Evolutionary conservation across 2,329 filamentous ascomycete genomes (phyloP), one percentile per base, ranked within the genome.

Genomic region (Nemania diffusa): DNA sequence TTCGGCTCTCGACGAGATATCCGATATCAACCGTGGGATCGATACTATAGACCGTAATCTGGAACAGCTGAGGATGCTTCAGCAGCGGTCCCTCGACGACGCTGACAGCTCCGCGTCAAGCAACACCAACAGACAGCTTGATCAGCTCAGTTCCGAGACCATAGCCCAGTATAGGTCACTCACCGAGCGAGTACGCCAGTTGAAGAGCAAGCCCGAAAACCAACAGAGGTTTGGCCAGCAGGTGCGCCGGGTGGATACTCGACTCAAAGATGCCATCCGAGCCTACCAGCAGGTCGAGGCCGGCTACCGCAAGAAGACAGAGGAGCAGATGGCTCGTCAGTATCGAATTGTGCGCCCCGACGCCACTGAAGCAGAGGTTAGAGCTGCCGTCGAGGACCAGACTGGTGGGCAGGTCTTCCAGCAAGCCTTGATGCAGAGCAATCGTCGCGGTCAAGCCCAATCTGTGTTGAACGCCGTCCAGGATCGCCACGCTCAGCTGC

Each of bases 291-390:
- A 89, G 71, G 85, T 93, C 62, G 94, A 98, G 80, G 88, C 88
- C 1, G 86, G 90, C 24, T 97, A 94, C 85, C 88, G 91, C 77
- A 91, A 92, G 80, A 90, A 91, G 73, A 89, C 93, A 34, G 87
- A 92, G 78, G 91, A 93, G 57, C 93, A 97, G 80, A 92, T 97
- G 82, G 91, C 90, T 72, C 88, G 96, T 62, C 94, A 97, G 79
- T 97, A 97, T 81, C 88, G 92, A 66, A 97, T 98, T 77, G 94
- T 96, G 62, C 88, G 90, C 71, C 92, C 94, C 24, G 90, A 97
- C 65, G 93, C 93, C 2, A 87, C 88, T 29, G 92, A 96, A 61
- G 84, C 86, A 50, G 94, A 98, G 79, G 88, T 97, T 29, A 86
- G 87, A 65, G 88, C 91, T 64, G 93, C 92, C 17, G 91, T 94